Base-by-base conservation (phyloP, 805 yeast species). In the Ogataea thermomethanolica region DNA sequence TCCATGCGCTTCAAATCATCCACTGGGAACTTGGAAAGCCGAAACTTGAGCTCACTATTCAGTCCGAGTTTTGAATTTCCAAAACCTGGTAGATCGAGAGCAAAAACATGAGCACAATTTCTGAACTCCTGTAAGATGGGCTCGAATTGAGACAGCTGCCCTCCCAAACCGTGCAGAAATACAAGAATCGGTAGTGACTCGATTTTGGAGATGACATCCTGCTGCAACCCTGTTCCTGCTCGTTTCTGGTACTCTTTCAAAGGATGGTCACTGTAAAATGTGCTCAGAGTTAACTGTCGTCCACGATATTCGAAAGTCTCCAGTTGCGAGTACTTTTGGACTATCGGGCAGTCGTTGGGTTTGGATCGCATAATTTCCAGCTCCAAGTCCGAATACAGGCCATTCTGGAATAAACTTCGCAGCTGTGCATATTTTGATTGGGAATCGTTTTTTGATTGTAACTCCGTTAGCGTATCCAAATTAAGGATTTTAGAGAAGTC, bases 91-190 rank as follows among this genome's bases (percentile, higher is more conserved):
- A 89, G 65, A 58, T 90, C 98, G 11, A 90, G 50, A 0, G 90
- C 76, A 29, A 84, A 55, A 13, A 88, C 73, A 41, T 78, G 81
- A 45, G 78, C 74, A 46, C 79, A 74, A 48, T 76, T 79, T 25
- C 82, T 65, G 49, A 85, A 75, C 37, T 77, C 67, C 21, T 78
- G 80, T 57, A 86, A 62, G 27, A 86, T 64, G 1, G 82, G 79
- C 53, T 85, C 93, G 58, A 90, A 90, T 58, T 89, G 96, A 15
- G 87, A 77, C 56, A 85, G 67, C 51, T 81, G 91, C 2, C 98
- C 98, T 1, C 97, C 98, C 14, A 91, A 61, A 0, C 98, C 98
- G 65, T 89, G 97, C 13, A 90, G 56, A 41, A 88, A 76, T 2
- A 87, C 62, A 5, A 84, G 60, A 2, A 80, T 65, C 0, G 95